These are phyloP conservation scores for Fusarium cicatricum DNA, from an alignment of 2,329 filamentous ascomycete species.

Conservation along the genomic window DNA sequence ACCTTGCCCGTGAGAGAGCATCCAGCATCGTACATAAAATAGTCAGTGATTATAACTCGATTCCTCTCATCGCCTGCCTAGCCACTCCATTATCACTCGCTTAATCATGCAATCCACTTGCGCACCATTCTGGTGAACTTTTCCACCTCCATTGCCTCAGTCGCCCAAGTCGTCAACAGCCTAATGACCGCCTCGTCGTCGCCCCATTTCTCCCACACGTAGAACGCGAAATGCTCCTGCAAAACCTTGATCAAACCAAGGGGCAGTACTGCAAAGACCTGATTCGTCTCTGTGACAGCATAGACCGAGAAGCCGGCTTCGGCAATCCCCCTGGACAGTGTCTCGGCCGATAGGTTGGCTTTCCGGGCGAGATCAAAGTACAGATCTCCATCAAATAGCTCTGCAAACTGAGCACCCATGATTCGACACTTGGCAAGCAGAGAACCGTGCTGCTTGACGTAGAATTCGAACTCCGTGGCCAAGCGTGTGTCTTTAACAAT, in stretches of 20 bases:
- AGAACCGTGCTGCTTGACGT: constrained; percentile 60
- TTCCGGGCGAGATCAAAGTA: constrained; percentile 56
- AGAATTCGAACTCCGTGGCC: constrained; percentile 58
- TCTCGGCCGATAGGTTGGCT: constrained; percentile 55
- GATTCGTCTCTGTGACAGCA: constrained; percentile 59
- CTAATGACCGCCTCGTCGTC: constrained; percentile 52
- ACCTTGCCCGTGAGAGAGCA: too few relatives aligned
- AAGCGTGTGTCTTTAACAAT: constrained; percentile 54
- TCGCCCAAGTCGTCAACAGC: constrained; percentile 61
- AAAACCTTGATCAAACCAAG: constrained; percentile 48
- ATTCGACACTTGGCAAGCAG: constrained; percentile 59
- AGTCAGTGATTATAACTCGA: too few relatives aligned
- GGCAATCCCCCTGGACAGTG: constrained; percentile 54
- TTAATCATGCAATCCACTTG: constrained; percentile 11
- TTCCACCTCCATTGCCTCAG: constrained; percentile 53
- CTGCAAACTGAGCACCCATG: constrained; percentile 59
- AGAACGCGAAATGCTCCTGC: constrained; percentile 55
- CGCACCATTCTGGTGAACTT: constrained; percentile 41
- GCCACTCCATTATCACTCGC: not conserved
- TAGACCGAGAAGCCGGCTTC: constrained; percentile 52
- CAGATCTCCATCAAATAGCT: constrained; percentile 55
- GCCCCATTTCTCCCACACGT: constrained; percentile 56
- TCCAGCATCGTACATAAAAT: too few relatives aligned
- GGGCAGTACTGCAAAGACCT: constrained; percentile 58
- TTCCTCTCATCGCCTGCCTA: too few relatives aligned